Base-by-base conservation (phyloP, 2,329 filamentous ascomycete genomes). In the Colletotrichum sp. region DNA sequence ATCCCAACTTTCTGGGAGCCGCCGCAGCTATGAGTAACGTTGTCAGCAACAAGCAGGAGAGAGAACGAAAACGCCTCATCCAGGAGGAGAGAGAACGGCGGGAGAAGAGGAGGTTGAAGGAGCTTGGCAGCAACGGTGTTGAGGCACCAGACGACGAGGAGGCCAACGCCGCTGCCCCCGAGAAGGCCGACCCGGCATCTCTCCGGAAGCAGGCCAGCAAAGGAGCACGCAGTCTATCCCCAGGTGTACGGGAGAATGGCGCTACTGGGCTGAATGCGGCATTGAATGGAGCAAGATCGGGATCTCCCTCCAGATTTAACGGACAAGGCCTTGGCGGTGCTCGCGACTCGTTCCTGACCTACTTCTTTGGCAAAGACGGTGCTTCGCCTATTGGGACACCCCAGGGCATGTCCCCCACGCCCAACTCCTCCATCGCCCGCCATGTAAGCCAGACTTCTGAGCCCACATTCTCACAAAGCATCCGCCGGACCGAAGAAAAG, bases 11-110 rank as follows among this genome's bases (percentile, higher is more conserved):
- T 88, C 92, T 99, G 18, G 97, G 97, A 60, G 97, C 97, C 18
- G 96, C 97, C 26, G 96, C 96, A 44, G 97, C 97, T 77, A 99
- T 99, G 97, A 96, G 95, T 79, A 96, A 97, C 64, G 96, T 99
- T 63, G 98, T 99, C 77, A 95, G 92, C 82, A 96, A 94, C 83
- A 98, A 97, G 86, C 96, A 99, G 84, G 97, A 99, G 79, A 94
- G 96, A 80, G 96, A 99, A 85, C 94, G 95, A 85, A 96, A 95
- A 84, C 91, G 90, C 52, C 85, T 95, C 57, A 89, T 95, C 21
- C 94, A 95, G 74, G 96, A 98, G 80, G 96, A 99, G 85, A 92
- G 95, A 79, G 94, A 96, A 79, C 95, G 95, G 82, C 92, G 96
- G 66, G 96, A 99, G 81, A 93, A 93, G 83, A 91, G 95, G 81